phyloP scores from a whole-genome alignment of 345 rosid species.

The Citrus medica region DNA sequence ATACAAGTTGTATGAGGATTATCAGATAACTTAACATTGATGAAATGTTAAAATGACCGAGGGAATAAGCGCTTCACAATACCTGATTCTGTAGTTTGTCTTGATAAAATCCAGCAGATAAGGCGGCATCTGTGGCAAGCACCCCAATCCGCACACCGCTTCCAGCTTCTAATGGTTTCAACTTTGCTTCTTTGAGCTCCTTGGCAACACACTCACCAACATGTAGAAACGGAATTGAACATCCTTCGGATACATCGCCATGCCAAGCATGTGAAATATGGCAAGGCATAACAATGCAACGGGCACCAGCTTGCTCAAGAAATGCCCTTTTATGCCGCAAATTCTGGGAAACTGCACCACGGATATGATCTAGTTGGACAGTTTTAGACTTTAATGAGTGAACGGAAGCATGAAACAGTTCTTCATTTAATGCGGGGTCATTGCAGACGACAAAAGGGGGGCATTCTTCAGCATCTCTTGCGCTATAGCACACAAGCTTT shows the following conservation, averaged over 20 bases:
- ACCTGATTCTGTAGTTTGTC: conserved; percentile 61
- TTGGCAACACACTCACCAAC: conserved; percentile 58
- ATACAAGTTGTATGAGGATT: neutral
- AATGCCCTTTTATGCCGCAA: conserved; percentile 45
- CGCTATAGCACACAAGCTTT: conserved; percentile 42
- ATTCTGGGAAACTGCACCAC: conserved; percentile 31
- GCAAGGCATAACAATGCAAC: conserved; percentile 66
- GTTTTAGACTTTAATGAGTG: neutral
- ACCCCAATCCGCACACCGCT: conserved; percentile 56
- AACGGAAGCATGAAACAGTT: neutral
- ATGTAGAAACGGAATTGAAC: conserved; percentile 54
- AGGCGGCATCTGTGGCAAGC: conserved; percentile 40
- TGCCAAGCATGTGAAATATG: conserved; percentile 59
- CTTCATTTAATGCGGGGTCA: conserved; percentile 24
- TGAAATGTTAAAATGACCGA: neutral
- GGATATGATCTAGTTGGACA: neutral
- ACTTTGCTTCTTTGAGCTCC: conserved; percentile 52
- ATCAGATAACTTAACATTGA: neutral
- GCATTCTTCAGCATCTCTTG: conserved; percentile 30
- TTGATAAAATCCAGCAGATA: conserved; percentile 49
- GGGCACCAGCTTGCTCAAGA: conserved; percentile 65
- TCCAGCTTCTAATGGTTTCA: conserved; percentile 70
- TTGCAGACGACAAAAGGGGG: conserved; percentile 46
- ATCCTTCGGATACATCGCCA: conserved; percentile 45
- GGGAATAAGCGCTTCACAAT: neutral